Evolutionary conservation across 1,284 basidiomycete genomes (phyloP), one percentile per base, ranked within the genome.

Genomic region (Sporisorium sorghi): DNA sequence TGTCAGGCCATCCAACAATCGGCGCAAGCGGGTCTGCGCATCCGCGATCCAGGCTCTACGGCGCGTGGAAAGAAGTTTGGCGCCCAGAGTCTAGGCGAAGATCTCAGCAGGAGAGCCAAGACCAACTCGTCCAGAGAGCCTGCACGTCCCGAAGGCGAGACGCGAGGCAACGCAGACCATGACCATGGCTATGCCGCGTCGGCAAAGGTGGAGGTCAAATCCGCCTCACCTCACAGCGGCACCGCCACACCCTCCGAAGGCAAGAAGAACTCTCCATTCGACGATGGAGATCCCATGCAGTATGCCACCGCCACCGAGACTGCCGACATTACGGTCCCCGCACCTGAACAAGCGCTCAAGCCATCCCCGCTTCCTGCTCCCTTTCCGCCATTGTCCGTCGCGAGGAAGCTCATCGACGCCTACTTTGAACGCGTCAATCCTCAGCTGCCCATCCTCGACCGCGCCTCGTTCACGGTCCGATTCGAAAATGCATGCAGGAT

Each of bases 1-100:
- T 74, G 72, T 44, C 72, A 74, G 33, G 67, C 72, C n/a, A 74
- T 74, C 30, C 72, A 70, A 32, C 72, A 74, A 26, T 74, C 72
- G 17, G 72, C 72, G 9, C 59, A 66, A 48, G 67, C 72, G 9
- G 72, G 72, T 42, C 57, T 70, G 3, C 66, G 55, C 39, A 62
- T 70, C 19, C 67, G 63, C 35, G 72, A 74, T 39, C 62, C 67
- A 8, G 71, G 60, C 11, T 73, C 71, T 12, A 21, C 56, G 5
- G 35, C 60, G 14, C 59, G 57, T 12, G 28, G 32, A 15, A 49
- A 50, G 19, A 50, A 43, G 21, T 49, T 53, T 3, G 63, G 59
- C 9, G 32, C 55, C 17, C 69, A 61, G 35, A 66, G 59, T 47
- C 56, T 67, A 0, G 60, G 70, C 6, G 70, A 67, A 19, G 64